Percentiles rank a stretch among this genome's conserved stretches.
These are phyloP conservation scores for Plantago lanceolata DNA, from an alignment of 305 asterid genomes.

Conservation along the genomic window DNA sequence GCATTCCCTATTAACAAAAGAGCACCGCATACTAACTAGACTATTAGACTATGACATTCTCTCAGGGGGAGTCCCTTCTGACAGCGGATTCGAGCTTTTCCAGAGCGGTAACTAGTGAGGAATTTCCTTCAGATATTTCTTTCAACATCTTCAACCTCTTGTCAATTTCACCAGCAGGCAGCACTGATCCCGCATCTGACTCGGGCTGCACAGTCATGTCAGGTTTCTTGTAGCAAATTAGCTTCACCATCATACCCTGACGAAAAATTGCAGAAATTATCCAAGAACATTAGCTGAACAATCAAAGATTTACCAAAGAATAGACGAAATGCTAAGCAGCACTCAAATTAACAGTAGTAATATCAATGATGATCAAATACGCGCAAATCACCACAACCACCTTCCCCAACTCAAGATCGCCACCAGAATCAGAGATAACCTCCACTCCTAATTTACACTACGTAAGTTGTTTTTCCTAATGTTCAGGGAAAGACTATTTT, in stretches of 20 bases:
- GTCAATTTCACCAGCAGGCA: constrained; percentile 30
- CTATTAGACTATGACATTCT: neutral
- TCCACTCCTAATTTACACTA: too few species aligned
- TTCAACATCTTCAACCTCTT: constrained; percentile 54
- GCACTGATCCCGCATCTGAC: neutral
- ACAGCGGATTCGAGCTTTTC: constrained; percentile 48
- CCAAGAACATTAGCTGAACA: constrained; percentile 11
- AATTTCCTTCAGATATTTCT: constrained; percentile 56
- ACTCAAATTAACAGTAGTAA: neutral
- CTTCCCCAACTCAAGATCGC: neutral
- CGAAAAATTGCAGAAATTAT: constrained; percentile 17
- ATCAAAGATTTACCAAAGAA: neutral
- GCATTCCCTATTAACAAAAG: constrained; percentile 11
- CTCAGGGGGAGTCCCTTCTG: constrained; percentile 15
- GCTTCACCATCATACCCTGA: constrained; percentile 73
- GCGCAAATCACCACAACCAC: neutral
- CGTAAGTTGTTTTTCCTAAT: too few species aligned
- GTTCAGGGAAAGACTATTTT: too few species aligned
- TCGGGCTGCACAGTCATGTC: constrained; percentile 8
- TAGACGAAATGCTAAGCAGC: neutral
- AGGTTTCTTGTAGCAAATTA: constrained; percentile 44
- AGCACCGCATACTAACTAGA: neutral
- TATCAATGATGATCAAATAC: too few species aligned
- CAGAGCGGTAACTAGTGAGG: constrained; percentile 35
- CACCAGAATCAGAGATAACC: too few species aligned